Base-by-base conservation (phyloP, 768 basidiomycete genomes). In the Termitomyces sp. region DNA sequence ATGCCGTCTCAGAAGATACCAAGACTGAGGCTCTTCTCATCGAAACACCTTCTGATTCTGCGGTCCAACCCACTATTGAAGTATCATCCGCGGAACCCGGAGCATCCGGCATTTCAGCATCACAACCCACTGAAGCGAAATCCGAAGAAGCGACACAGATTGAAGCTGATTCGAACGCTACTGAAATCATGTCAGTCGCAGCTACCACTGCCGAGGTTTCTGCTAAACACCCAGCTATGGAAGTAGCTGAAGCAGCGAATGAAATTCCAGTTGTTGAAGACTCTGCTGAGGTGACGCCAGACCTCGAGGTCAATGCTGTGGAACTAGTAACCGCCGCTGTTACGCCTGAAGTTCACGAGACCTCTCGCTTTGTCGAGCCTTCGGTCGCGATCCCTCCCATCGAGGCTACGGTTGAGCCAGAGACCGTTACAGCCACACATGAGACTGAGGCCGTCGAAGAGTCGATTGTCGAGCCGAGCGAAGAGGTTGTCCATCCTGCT, bases 71-170 rank as follows among this genome's bases (percentile, higher is more conserved):
- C 37, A 15, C 20, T 2, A 15, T 15, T 15, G 45, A 48, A 25
- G 45, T 6, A n/a, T 32, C 20, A 45, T 15, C 60, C 32, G 42
- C 60, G 34, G 60, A 32, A 55, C 20, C 60, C 31, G 47, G 17
- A 40, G 60, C 55, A 14, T 36, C 11, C 53, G 60, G 54, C 34
- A 56, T 38, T 49, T 25, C 60, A 47, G 60, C 60, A 60, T 48
- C 36, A 8, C 2, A 15, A n/a, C 20, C 36, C 14, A 9, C 7
- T 36, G 46, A n/a, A 34, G 46, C 15, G 15, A 7, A 25, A 12
- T 5, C 36, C 29, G 55, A 45, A 48, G 56, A 46, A 31, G 10
- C n/a, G 15, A 29, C 25, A 25, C 40, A 40, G 14, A 31, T 32
- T 25, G 57, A 61, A 20, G 29, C 32, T 32, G 37, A 52, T 17